Percentiles rank a stretch among this genome's conserved stretches.
phyloP scores from a whole-genome alignment of 352 stramenopile genomes.

The Phytophthora vignae region DNA sequence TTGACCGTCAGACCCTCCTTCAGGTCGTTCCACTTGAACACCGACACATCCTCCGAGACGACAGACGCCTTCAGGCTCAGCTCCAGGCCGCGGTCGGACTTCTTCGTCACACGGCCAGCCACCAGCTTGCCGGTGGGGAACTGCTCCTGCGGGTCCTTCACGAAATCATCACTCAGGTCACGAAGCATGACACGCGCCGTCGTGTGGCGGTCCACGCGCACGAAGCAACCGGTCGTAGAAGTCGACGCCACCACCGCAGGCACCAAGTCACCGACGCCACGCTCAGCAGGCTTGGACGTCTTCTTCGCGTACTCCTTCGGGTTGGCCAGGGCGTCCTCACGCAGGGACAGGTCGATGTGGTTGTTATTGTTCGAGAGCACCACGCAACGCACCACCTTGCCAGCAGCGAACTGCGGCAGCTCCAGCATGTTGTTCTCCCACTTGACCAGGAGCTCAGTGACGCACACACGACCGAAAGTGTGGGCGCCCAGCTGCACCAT shows the following conservation, averaged over 20 bases:
- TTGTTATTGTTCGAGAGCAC: conserved; percentile 61
- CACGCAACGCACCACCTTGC: conserved; percentile 77
- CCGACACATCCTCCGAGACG: conserved; percentile 88
- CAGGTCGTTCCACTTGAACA: conserved; percentile 92
- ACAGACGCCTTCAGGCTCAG: conserved; percentile 95
- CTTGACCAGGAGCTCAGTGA: conserved; percentile 77
- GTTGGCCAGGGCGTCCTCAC: conserved; percentile 61
- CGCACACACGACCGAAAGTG: conserved; percentile 81
- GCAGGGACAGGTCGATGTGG: conserved; percentile 83
- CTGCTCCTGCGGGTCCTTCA: conserved; percentile 89
- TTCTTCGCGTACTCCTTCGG: conserved; percentile 66
- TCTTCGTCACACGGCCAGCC: conserved; percentile 93
- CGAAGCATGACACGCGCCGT: conserved; percentile 94
- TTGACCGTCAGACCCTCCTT: conserved; percentile 93
- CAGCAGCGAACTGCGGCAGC: conserved; percentile 66
- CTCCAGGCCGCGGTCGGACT: conserved; percentile 87
- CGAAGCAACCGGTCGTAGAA: conserved; percentile 93
- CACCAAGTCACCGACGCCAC: conserved; percentile 86
- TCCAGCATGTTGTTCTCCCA: conserved; percentile 82
- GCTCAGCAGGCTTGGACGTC: conserved; percentile 32
- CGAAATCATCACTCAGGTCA: conserved; percentile 95
- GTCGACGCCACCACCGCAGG: conserved; percentile 94
- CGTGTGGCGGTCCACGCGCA: conserved; percentile 90
- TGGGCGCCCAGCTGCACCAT: conserved; percentile 87
- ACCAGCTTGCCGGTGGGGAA: conserved; percentile 96